These are phyloP conservation scores for Raddia distichophylla DNA, from an alignment of 176 grass and related monocot species.

Conservation along the genomic window DNA sequence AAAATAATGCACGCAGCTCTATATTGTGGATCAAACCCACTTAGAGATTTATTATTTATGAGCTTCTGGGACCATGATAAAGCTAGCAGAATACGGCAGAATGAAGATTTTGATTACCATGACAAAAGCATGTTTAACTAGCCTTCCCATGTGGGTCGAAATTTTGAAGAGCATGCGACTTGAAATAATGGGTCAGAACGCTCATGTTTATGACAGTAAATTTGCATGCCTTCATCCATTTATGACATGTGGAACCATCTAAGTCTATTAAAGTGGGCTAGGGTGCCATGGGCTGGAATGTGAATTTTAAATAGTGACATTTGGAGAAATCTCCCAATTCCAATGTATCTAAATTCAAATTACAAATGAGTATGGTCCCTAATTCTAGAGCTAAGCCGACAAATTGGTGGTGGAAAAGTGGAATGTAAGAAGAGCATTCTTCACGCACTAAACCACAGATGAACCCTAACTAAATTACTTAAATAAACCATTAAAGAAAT, in stretches of 20 bases:
- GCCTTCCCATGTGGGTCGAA: background rate
- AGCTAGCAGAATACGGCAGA: background rate
- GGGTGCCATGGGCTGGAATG: too few relatives aligned
- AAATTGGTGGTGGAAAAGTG: background rate
- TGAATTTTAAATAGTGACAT: too few relatives aligned
- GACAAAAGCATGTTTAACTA: background rate
- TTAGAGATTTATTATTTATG: background rate
- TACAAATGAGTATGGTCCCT: too few relatives aligned
- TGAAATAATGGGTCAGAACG: background rate
- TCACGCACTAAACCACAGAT: background rate
- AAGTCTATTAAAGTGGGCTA: too few relatives aligned
- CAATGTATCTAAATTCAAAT: background rate
- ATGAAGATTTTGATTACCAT: background rate
- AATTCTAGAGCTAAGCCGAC: background rate
- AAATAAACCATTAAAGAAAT: background rate
- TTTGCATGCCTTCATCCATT: too few relatives aligned
- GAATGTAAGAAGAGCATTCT: background rate
- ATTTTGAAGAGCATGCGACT: slow-evolving; percentile 5
- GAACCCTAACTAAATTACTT: background rate
- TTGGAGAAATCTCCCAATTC: background rate
- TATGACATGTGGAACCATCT: too few relatives aligned
- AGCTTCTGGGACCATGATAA: background rate
- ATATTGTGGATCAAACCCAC: background rate
- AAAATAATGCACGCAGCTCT: background rate
- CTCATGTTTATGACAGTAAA: too few relatives aligned